Evolutionary conservation across 371 early-diverging fungal species (phyloP), one percentile per base, ranked within the genome.

Genomic region (Rhizopus sp.): DNA sequence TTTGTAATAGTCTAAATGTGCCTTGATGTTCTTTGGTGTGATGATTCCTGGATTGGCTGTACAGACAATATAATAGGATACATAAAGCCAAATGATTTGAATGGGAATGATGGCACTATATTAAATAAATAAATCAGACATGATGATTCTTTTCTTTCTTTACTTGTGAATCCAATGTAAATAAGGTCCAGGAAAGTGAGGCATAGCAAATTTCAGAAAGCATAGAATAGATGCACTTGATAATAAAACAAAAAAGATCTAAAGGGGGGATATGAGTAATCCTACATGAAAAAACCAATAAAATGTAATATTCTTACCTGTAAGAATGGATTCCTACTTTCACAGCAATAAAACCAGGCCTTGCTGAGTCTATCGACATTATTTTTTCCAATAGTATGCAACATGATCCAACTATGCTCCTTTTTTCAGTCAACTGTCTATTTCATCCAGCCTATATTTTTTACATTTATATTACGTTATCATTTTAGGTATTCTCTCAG

Each of bases 21-120:
- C 57, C 32, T 74, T 62, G 5, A 83, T 72, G 53, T 91, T 91
- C 0, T 72, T 69, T 1, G 68, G 59, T 7, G 77, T 77, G 29
- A 91, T 77, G 5, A 75, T 64, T 5, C 91, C 92, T 2, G 92
- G 91, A 54, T 90, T 82, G 7, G 82, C 64, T 5, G 69, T 62
- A 31, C 88, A 86, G 1, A 85, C 86, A 16, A 84, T 50, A 35
- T 77, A 78, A 56, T 83, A 84, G 46, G 73, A 63, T 8, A 55
- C 61, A 62, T 89, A 90, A 1, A 85, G 70, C 50, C 66, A 77
- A 2, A 80, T 64, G 48, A 87, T 87, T 62, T 82, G 77, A 8
- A 63, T 47, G 3, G 85, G 85, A 44, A 84, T 77, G 23, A 81
- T 53, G 17, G 70, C 37, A 31, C 83, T 82, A 50, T n/a, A 32